These are phyloP conservation scores for Colletotrichum aenigma DNA, from an alignment of 2,329 filamentous ascomycete genomes.

Conservation along the genomic window DNA sequence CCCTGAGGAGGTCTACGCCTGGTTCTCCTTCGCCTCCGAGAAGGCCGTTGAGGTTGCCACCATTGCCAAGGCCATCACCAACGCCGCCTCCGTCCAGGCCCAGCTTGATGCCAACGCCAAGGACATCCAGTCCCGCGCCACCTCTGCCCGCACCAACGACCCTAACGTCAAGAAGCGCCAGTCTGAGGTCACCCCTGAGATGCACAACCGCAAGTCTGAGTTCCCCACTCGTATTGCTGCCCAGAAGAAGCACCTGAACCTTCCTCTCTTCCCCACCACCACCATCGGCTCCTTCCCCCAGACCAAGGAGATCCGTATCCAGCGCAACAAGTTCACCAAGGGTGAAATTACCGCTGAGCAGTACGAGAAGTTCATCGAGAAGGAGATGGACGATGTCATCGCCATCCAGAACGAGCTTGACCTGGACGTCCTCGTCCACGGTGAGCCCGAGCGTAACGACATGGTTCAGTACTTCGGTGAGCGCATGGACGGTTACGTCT, in stretches of 20 bases:
- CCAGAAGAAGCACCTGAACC: constrained; percentile 91
- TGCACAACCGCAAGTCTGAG: constrained; percentile 91
- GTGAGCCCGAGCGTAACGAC: constrained; percentile 99
- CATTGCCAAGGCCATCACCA: constrained; percentile 96
- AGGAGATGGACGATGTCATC: constrained; percentile 95
- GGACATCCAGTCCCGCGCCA: constrained; percentile 88
- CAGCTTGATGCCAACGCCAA: constrained; percentile 97
- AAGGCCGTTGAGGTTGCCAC: constrained; percentile 90
- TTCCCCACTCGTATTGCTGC: constrained; percentile 85
- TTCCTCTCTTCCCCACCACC: constrained; percentile 97
- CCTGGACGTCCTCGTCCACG: constrained; percentile 96
- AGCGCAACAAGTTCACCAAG: constrained; percentile 99
- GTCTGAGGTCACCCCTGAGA: constrained; percentile 78
- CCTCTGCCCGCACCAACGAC: constrained; percentile 95
- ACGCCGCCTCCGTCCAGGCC: constrained; percentile 83
- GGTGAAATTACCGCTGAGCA: constrained; percentile 88
- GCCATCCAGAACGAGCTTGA: constrained; percentile 98
- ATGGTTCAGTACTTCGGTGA: constrained; percentile 99
- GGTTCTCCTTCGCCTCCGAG: constrained; percentile 98
- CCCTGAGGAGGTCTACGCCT: constrained; percentile 69
- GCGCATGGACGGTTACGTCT: constrained; percentile 93
- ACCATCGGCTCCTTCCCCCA: constrained; percentile 99
- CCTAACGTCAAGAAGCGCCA: constrained; percentile 97
- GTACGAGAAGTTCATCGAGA: constrained; percentile 99
- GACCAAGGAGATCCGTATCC: constrained; percentile 96